Percentiles rank a stretch among this genome's conserved stretches.
These are phyloP conservation scores for Fusarium liriodendri DNA, from an alignment of 2,329 filamentous ascomycete species.

Conservation along the genomic window DNA sequence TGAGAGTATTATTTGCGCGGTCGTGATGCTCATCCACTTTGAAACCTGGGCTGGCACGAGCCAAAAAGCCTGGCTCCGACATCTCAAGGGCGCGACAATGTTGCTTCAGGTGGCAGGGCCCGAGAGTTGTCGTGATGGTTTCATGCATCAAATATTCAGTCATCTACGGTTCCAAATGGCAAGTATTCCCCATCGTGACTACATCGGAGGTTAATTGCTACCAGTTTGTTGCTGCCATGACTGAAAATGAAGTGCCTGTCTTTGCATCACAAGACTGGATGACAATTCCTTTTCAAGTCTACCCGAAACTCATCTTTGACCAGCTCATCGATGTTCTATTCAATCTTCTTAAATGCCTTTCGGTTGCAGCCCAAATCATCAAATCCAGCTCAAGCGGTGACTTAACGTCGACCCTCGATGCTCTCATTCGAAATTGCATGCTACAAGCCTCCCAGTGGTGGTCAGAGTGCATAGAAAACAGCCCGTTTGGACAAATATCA, in stretches of 20 bases:
- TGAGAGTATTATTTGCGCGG: not conserved
- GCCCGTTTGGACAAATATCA: not conserved
- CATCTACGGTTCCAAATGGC: constrained; percentile 19
- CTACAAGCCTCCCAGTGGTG: constrained; percentile 7
- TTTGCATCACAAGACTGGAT: constrained; percentile 19
- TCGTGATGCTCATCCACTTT: constrained; percentile 16
- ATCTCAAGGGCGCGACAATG: constrained; percentile 12
- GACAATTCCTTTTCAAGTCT: constrained; percentile 10
- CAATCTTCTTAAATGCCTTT: constrained; percentile 9
- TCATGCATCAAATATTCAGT: constrained; percentile 19
- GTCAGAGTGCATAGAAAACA: not conserved
- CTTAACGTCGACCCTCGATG: not conserved
- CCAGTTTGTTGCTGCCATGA: constrained; percentile 17
- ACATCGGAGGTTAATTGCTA: not conserved
- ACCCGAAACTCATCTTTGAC: constrained; percentile 14
- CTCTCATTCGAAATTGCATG: not conserved
- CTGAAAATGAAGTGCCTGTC: constrained; percentile 7
- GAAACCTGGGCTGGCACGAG: constrained; percentile 19
- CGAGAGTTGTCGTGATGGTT: constrained; percentile 5
- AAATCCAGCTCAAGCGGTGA: not conserved
- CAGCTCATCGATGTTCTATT: constrained; percentile 16
- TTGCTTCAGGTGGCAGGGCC: constrained; percentile 7
- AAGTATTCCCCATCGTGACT: not conserved
- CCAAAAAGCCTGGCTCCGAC: constrained; percentile 13
- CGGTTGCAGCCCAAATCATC: not conserved